Percentiles rank a stretch among this genome's conserved stretches.
These are phyloP conservation scores for Fusarium sp. DNA, from an alignment of 2,329 filamentous ascomycete species.

Conservation along the genomic window DNA sequence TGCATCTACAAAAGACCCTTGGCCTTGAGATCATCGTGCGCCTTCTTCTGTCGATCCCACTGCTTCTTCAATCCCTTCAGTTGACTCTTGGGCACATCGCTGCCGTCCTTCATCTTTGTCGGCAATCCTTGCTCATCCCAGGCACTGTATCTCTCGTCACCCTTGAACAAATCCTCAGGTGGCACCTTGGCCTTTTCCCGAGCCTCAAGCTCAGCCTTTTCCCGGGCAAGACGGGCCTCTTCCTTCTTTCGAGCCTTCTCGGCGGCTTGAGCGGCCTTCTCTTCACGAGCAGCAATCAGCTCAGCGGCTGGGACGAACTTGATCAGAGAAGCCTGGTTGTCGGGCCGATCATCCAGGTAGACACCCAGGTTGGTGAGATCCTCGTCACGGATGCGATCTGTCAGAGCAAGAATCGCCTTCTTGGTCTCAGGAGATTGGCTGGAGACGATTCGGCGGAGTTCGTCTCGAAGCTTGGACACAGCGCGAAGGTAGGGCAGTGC, in stretches of 20 bases:
- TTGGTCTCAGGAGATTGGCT: constrained; percentile 63
- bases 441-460: constrained; percentile 68
- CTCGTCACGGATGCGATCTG: constrained; percentile 83
- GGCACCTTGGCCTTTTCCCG: constrained; percentile 68
- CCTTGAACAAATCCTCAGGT: constrained; percentile 68
- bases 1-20: constrained; percentile 46
- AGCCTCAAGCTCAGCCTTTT: constrained; percentile 65
- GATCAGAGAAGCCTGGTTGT: constrained; percentile 77
- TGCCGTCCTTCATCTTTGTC: constrained; percentile 79
- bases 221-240: constrained; percentile 62
- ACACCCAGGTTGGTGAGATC: constrained; percentile 86
- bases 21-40: constrained; percentile 71
- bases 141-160: constrained; percentile 71
- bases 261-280: constrained; percentile 70
- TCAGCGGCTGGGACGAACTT: constrained; percentile 70
- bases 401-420: constrained; percentile 80
- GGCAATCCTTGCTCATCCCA: constrained; percentile 90
- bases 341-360: constrained; percentile 86
- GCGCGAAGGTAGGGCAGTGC: constrained; percentile 67
- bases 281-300: constrained; percentile 68
- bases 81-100: constrained; percentile 83
- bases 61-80: constrained; percentile 88
- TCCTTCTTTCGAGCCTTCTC: constrained; percentile 70
- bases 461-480: constrained; percentile 69
- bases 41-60: constrained; percentile 91